Conservation (phyloP, 345 rosid species). For the Cardamine chenopodiifolia region DNA sequence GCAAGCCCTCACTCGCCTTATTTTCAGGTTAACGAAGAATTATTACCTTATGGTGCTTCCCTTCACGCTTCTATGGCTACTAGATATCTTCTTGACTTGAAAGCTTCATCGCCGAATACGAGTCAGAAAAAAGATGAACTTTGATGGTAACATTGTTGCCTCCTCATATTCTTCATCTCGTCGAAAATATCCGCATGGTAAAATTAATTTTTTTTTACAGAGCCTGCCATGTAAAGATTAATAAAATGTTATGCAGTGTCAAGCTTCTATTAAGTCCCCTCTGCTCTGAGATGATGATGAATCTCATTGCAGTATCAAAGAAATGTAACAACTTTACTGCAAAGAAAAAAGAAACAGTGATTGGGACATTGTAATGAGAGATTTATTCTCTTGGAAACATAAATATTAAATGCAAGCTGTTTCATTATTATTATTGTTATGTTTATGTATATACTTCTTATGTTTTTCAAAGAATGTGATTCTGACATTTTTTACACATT, state of each 20-base stretch:
- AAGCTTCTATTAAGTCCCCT: background rate
- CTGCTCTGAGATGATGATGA: background rate
- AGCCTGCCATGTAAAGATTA: slow-evolving; percentile 39
- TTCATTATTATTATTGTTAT: background rate
- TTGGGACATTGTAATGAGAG: slow-evolving; percentile 8
- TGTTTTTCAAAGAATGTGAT: too few relatives aligned
- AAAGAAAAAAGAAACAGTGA: background rate
- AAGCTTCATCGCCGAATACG: slow-evolving; percentile 35
- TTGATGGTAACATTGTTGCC: slow-evolving; percentile 32
- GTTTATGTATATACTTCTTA: too few relatives aligned
- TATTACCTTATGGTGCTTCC: slow-evolving; percentile 83
- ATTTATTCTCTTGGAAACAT: slow-evolving; percentile 10
- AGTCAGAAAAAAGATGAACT: slow-evolving; percentile 60
- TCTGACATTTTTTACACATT: too few relatives aligned
- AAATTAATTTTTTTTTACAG: slow-evolving; percentile 12
- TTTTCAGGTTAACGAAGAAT: slow-evolving; percentile 70
- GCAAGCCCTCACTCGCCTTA: slow-evolving; percentile 58
- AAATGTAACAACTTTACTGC: slow-evolving; percentile 9
- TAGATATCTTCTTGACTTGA: slow-evolving; percentile 54
- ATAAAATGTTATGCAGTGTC: slow-evolving; percentile 25
- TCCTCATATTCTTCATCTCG: slow-evolving; percentile 17
- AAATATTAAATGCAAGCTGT: slow-evolving; percentile 22
- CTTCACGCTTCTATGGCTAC: slow-evolving; percentile 86
- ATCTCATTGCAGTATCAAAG: background rate
- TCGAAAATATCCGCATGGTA: slow-evolving; percentile 29